These are phyloP conservation scores for Conticribra guillardii DNA, from an alignment of 108 stramenopile species.

Conservation along the genomic window DNA sequence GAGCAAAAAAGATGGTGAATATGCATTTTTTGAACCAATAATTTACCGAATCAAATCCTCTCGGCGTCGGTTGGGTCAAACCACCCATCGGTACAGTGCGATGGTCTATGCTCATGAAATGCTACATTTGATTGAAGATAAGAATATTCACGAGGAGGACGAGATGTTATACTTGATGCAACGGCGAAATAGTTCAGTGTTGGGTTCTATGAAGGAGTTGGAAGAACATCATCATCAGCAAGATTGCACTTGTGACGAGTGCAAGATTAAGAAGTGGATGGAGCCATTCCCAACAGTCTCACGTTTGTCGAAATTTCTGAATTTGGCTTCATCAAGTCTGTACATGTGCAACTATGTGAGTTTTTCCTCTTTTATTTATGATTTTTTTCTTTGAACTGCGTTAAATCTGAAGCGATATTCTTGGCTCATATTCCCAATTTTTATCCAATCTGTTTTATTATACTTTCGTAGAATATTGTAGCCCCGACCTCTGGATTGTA, in stretches of 20 bases:
- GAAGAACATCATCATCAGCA: too few relatives aligned
- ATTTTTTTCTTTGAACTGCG: not conserved
- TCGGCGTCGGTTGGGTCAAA: constrained; percentile 26
- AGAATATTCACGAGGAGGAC: constrained; percentile 27
- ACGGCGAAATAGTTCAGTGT: constrained; percentile 6
- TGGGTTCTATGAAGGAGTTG: constrained; percentile 7
- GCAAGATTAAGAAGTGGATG: constrained; percentile 21
- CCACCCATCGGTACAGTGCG: constrained; percentile 18
- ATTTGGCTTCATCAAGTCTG: constrained; percentile 82
- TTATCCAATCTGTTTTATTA: not conserved
- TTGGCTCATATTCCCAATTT: not conserved
- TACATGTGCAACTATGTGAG: constrained; percentile 92
- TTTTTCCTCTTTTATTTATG: not conserved
- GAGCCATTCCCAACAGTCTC: constrained; percentile 21
- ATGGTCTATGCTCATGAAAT: constrained; percentile 51
- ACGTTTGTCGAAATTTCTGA: constrained; percentile 68
- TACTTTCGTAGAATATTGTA: constrained; percentile 67
- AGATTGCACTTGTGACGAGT: constrained; percentile 3
- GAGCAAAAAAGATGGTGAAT: not conserved
- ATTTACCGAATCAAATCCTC: constrained; percentile 26
- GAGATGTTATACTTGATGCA: constrained; percentile 25
- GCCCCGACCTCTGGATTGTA: constrained; percentile 88
- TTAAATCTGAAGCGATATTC: too few relatives aligned
- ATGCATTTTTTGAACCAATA: constrained; percentile 42
- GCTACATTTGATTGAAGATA: constrained; percentile 23